Evolutionary conservation across 73 alveolate genomes (phyloP), one percentile per base, ranked within the genome.

Genomic region (Blepharisma stoltei): DNA sequence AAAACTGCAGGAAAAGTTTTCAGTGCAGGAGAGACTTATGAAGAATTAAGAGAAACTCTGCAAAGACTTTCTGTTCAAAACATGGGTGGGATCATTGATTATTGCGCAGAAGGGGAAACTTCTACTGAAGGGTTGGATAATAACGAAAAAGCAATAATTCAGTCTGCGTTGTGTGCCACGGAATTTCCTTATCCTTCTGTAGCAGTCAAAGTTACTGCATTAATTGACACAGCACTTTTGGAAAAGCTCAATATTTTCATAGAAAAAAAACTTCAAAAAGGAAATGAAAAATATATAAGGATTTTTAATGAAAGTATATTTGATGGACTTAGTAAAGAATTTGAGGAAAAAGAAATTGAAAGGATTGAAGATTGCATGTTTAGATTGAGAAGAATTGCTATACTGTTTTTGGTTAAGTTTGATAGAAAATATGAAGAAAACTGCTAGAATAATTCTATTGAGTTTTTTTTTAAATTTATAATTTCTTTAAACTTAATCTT

Each of bases 1-100:
- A 54, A 78, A 25, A 55, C 91, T 0, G 93, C 86, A 0, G 95
- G 95, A 38, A 81, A 78, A 41, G 81, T 89, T 27, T 89, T 89
- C 80, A 81, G 90, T 45, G 53, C 90, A 27, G 95, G 95, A 9
- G 89, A 89, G 6, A 77, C 78, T 54, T 55, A 76, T 7, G 52
- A 85, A 47, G 76, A 79, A 18, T 79, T 85, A 47, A 52, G 37
- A 4, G 8, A 32, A 27, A 88, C 89, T 44, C 68, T 88, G 37
- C 78, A 53, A 4, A 45, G 53, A 5, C 67, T 85, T 82, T 79
- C 81, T 85, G 69, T 47, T 82, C 78, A 7, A 83, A 79, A 4
- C 89, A 84, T 54, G 89, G 93, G 45, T 4, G 76, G 21, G 66
- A 85, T 45, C 48, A 78, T 32, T 80, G 71, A 78, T 70, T 70